Evolutionary conservation across 805 yeast species (phyloP).

Genomic region (Metschnikowia lachancei): DNA sequence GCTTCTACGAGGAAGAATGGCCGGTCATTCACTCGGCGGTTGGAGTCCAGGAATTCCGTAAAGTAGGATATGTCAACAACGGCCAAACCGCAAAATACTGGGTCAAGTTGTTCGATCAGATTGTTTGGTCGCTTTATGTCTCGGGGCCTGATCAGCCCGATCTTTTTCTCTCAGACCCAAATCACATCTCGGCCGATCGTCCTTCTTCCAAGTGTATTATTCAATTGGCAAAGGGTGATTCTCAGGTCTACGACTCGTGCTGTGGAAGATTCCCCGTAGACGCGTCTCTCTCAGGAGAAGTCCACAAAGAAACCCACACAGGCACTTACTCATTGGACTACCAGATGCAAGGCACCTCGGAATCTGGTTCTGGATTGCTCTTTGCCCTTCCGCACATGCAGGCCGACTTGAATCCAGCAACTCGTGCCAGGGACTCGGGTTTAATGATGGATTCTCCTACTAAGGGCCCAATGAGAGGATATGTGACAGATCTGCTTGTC

Average conservation of each 20-base stretch:
- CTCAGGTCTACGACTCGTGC: slow-evolving; percentile 48
- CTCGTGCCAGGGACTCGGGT: slow-evolving; percentile 29
- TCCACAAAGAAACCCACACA: slow-evolving; percentile 24
- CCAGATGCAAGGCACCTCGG: slow-evolving; percentile 25
- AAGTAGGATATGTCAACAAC: slow-evolving; percentile 26
- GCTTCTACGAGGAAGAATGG: slow-evolving; percentile 30
- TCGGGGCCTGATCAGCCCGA: slow-evolving; percentile 35
- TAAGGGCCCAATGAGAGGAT: slow-evolving; percentile 48
- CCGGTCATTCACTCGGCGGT: slow-evolving; percentile 53
- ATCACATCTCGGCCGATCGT: slow-evolving; percentile 31
- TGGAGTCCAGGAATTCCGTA: slow-evolving; percentile 55
- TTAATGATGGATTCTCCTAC: slow-evolving; percentile 47
- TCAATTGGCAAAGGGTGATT: slow-evolving; percentile 57
- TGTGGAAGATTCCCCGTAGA: slow-evolving; percentile 61
- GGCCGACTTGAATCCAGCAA: slow-evolving; percentile 32
- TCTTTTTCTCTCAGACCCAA: slow-evolving; percentile 31
- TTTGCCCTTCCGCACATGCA: slow-evolving; percentile 55
- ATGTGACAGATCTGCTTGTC: slow-evolving; percentile 36
- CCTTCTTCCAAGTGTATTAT: slow-evolving; percentile 37
- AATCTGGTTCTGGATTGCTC: slow-evolving; percentile 34
- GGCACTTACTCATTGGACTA: slow-evolving; percentile 33
- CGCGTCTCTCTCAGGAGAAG: slow-evolving; percentile 41
- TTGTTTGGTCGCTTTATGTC: slow-evolving; percentile 67
- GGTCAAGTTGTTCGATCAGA: slow-evolving; percentile 52
- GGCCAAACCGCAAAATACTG: slow-evolving; percentile 49